These are phyloP conservation scores for Phytophthora meadii DNA, from an alignment of 352 stramenopile species.

Conservation along the genomic window DNA sequence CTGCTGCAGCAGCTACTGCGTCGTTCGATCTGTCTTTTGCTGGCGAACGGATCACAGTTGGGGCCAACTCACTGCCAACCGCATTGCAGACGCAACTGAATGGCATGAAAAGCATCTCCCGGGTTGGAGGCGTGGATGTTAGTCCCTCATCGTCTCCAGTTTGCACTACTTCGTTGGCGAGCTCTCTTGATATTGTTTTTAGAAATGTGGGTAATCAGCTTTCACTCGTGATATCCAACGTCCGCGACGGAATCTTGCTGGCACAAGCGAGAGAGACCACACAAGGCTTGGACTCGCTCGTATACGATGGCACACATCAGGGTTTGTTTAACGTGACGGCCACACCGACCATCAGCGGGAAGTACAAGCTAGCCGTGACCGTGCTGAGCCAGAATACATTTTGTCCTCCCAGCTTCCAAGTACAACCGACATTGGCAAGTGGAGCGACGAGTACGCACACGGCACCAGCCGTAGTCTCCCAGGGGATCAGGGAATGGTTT, in stretches of 20 bases:
- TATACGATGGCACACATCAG: constrained; percentile 58
- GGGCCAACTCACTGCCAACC: constrained; percentile 38
- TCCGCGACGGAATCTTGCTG: constrained; percentile 62
- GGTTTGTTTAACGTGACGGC: constrained; percentile 89
- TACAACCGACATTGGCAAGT: constrained; percentile 82
- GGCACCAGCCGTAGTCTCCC: constrained; percentile 77
- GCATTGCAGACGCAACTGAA: constrained; percentile 66
- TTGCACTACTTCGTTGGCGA: constrained; percentile 31
- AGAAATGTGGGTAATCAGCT: constrained; percentile 50
- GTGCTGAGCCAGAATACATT: constrained; percentile 60
- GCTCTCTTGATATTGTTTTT: constrained; percentile 58
- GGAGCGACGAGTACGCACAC: constrained; percentile 78
- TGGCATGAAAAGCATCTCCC: constrained; percentile 40
- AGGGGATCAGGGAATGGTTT: constrained; percentile 82
- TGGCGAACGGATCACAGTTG: constrained; percentile 41
- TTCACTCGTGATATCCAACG: constrained; percentile 44
- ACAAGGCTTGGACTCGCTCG: constrained; percentile 77
- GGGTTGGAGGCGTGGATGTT: constrained; percentile 59
- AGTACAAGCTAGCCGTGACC: constrained; percentile 64
- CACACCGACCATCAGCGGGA: constrained; percentile 81
- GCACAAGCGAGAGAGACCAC: constrained; percentile 54
- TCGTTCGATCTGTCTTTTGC: constrained; percentile 69
- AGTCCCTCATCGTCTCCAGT: constrained; percentile 44
- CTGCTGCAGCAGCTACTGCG: constrained; percentile 25
- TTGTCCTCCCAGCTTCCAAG: constrained; percentile 76